Evolutionary conservation across 768 basidiomycete species (phyloP), one percentile per base, ranked within the genome.

Genomic region (Leccinum subgranulosum): DNA sequence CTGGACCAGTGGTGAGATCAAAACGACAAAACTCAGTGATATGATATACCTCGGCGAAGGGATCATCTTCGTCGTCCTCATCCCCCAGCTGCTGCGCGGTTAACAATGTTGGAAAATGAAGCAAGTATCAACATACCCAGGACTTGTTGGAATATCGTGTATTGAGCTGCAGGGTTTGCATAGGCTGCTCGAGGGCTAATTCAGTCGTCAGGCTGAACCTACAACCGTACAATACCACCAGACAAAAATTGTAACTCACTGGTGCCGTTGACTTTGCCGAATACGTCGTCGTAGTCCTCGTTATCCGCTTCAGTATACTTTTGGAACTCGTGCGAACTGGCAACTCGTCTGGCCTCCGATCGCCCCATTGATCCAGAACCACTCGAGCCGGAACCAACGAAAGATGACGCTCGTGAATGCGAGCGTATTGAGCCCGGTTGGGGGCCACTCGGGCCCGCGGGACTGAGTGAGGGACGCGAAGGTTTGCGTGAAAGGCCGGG

Each of bases 271-370:
- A 78, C 79, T 71, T 90, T 92, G 58, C 84, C 93, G 72, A 98
- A 96, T 10, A 98, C 86, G 70, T 97, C 96, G 49, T 96, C 93
- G 66, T 97, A 98, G 68, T 98, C 93, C 66, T 98, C 87, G 4
- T 84, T 90, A 27, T 97, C 92, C 9, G 84, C 85, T 73, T 96
- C 94, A 6, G 90, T 77, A 71, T 96, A 97, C 69, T 93, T 94
- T 21, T 82, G 83, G 60, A 96, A 87, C 69, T 88, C 90, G 55
- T 77, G 77, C 57, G 84, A 80, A 58, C 78, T 83, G 51, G 78
- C 71, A 34, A 81, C 60, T 57, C 82, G 75, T 58, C 77, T 76
- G 3, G 86, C 84, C 60, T 90, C 88, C 3, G 84, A 78, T 10
- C 82, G 79, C 17, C 90, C 89, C 59, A 87, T 78, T 10, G 91